Evolutionary conservation across 768 basidiomycete species (phyloP), one percentile per base, ranked within the genome.

Genomic region (Russula sp.): DNA sequence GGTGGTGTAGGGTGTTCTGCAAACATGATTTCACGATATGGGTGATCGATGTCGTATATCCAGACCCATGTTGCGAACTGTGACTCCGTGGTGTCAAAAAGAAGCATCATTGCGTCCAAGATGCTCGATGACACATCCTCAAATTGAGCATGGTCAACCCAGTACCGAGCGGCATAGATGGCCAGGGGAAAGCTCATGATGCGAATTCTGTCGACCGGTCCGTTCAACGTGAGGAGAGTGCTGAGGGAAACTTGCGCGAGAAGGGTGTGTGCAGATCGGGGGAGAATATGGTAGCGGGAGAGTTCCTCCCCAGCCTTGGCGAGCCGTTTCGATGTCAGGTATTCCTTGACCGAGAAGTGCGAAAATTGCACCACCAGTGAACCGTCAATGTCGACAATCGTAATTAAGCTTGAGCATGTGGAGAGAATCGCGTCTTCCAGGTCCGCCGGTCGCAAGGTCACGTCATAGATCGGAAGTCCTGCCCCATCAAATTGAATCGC

Each of bases 361-460:
- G 48, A 49, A 18, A 49, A 49, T 49, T 49, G 48, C 14, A 32
- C 48, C 5, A 49, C 8, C 32, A 16, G 36, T 20, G 47, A 5
- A 32, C 48, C 49, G 5, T 22, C 1, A 9, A 9, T 32, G 7
- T 57, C 18, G 18, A 49, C 35, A 7, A 59, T 34, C 22, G n/a
- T 51, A 25, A 49, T 50, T 9, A 59, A 42, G 16, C 58, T 48
- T 16, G 58, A 41, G 34, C 58, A 59, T 2, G 48, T 59, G 14
- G 16, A 45, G 10, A 41, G 18, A 49, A 59, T 16, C 1, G 38
- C 39, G 0, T 22, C 46, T 45, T 41, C 38, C 5, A 48, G 25
- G 41, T 59, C 48, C 8, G 4, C 38, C 4, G 49, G 29, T 7
- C 48, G 58, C 18, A 59, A 51, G 8, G 29, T 34, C 11, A 11